Percentiles rank a stretch among this genome's conserved stretches.
Evolutionary conservation across 164 flowering plant species (phyloP).

Genomic region (Piper betle): DNA sequence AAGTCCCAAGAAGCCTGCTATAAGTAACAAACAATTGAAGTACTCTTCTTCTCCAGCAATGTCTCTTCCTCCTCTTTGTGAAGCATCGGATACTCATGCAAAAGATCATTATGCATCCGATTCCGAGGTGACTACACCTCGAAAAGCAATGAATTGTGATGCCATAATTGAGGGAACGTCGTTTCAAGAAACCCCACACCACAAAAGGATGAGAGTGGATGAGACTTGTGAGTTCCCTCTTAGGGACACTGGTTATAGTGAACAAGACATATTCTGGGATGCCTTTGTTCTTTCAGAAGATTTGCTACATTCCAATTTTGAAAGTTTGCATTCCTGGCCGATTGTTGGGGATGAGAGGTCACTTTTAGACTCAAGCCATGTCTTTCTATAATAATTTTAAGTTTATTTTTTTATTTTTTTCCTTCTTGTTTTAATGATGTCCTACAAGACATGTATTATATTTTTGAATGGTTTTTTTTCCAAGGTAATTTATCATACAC

Average conservation of each 20-base stretch:
- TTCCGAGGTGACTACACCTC: constrained; percentile 16
- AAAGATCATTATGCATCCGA: constrained; percentile 21
- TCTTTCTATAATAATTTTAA: too few species aligned
- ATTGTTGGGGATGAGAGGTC: not conserved
- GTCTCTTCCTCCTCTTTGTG: constrained; percentile 31
- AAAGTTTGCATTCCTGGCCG: not conserved
- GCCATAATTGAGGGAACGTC: not conserved
- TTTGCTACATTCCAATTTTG: constrained; percentile 5
- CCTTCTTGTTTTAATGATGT: too few species aligned
- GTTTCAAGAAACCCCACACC: constrained; percentile 10
- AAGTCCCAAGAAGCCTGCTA: constrained; percentile 16
- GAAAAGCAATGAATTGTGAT: not conserved
- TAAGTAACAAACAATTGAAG: constrained; percentile 11
- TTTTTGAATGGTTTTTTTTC: too few species aligned
- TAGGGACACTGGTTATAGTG: not conserved
- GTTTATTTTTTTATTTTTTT: too few species aligned
- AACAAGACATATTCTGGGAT: not conserved
- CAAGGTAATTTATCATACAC: too few species aligned
- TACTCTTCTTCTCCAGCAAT: constrained; percentile 17
- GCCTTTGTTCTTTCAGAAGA: not conserved
- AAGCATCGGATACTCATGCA: constrained; percentile 36
- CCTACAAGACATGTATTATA: too few species aligned
- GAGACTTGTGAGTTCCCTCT: constrained; percentile 2
- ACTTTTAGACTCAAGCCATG: not conserved
- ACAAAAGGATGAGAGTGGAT: constrained; percentile 13